Evolutionary conservation across 495 filamentous ascomycete species (phyloP).

Genomic region (Haplographium delicatum): DNA sequence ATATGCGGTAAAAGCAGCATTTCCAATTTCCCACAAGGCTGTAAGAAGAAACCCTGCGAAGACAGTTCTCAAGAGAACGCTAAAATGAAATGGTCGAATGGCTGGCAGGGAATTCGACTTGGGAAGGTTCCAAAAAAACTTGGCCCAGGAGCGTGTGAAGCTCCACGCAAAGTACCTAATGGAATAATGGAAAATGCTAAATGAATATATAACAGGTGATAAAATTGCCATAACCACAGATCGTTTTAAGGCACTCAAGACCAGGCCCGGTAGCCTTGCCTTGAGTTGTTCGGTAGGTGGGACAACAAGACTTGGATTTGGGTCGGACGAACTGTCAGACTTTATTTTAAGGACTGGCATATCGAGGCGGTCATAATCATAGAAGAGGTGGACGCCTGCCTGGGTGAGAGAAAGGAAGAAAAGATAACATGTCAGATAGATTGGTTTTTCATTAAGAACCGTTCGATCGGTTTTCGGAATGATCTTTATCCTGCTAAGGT

Average conservation of each 20-base stretch:
- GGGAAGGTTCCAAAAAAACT: slow-evolving; percentile 68
- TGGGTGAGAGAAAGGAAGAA: slow-evolving; percentile 63
- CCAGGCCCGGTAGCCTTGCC: slow-evolving; percentile 29
- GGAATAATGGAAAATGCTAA: slow-evolving; percentile 28
- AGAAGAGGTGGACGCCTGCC: slow-evolving; percentile 60
- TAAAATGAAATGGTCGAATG: slow-evolving; percentile 51
- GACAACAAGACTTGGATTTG: slow-evolving; percentile 22
- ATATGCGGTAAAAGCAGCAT: slow-evolving; percentile 70
- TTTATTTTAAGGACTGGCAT: slow-evolving; percentile 22
- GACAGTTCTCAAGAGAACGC: slow-evolving; percentile 54
- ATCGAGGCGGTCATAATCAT: slow-evolving; percentile 63
- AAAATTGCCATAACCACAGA: slow-evolving; percentile 40
- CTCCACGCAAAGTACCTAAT: slow-evolving; percentile 61
- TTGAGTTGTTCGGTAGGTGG: slow-evolving; percentile 27
- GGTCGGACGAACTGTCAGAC: slow-evolving; percentile 1
- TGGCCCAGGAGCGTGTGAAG: slow-evolving; percentile 60
- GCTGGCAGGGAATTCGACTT: slow-evolving; percentile 56
- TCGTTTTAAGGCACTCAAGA: slow-evolving; percentile 31
- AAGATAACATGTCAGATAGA: slow-evolving; percentile 73
- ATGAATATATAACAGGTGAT: slow-evolving; percentile 54
- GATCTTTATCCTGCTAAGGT: slow-evolving; percentile 66
- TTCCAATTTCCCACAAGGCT: slow-evolving; percentile 67
- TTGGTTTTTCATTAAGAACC: slow-evolving; percentile 78
- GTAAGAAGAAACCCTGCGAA: slow-evolving; percentile 61
- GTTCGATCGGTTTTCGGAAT: slow-evolving; percentile 57